phyloP scores from a whole-genome alignment of 148 eudicot species.

The Fallopia convolvulus region DNA sequence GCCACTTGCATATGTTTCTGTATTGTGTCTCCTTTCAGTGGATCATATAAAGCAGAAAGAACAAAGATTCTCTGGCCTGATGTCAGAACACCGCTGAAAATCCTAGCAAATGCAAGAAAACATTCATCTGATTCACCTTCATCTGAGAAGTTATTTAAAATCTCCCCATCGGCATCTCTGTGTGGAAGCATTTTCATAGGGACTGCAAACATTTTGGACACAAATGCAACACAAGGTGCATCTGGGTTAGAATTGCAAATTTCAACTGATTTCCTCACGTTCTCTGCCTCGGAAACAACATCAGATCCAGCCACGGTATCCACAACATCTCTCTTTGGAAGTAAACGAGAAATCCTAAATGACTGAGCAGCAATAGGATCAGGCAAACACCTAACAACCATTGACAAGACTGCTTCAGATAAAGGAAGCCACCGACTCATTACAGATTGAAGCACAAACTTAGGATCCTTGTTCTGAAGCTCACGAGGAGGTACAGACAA shows the following conservation, averaged over 20 bases:
- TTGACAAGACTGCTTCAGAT: constrained; percentile 55
- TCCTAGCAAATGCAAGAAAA: constrained; percentile 92
- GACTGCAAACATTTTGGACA: constrained; percentile 93
- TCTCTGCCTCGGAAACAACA: constrained; percentile 60
- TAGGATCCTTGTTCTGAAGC: constrained; percentile 70
- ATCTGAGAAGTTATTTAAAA: constrained; percentile 34
- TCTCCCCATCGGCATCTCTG: constrained; percentile 47
- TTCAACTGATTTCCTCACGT: constrained; percentile 73
- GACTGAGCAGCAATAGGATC: constrained; percentile 70
- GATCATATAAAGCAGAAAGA: constrained; percentile 87
- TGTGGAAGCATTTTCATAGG: constrained; percentile 68
- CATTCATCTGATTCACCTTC: constrained; percentile 75
- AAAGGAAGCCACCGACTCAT: constrained; percentile 94
- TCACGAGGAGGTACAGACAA: constrained; percentile 62
- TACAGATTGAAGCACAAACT: constrained; percentile 65
- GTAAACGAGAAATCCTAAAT: constrained; percentile 57
- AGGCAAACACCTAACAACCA: constrained; percentile 70
- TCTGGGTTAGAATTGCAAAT: constrained; percentile 57
- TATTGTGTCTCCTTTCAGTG: constrained; percentile 50
- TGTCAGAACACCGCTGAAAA: constrained; percentile 75
- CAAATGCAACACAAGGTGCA: constrained; percentile 85
- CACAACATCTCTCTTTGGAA: constrained; percentile 70
- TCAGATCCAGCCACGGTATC: constrained; percentile 33
- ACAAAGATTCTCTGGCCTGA: constrained; percentile 65
- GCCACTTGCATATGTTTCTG: constrained; percentile 90